These are phyloP conservation scores for Plectosphaerella sp. DNA, from an alignment of 2,329 filamentous ascomycete genomes.

Conservation along the genomic window DNA sequence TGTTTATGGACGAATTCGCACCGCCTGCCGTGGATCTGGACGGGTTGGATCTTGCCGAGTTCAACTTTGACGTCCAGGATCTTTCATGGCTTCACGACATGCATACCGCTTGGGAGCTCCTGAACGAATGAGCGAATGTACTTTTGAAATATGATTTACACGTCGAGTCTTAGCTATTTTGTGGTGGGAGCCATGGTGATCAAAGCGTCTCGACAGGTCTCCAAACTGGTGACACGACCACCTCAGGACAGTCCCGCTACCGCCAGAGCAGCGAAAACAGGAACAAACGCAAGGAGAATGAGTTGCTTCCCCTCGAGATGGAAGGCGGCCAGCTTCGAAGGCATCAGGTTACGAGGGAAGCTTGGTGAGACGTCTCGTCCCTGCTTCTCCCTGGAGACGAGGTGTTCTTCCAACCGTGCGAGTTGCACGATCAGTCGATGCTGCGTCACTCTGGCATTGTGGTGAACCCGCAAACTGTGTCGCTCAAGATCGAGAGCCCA, in stretches of 20 bases:
- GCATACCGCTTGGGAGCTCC: constrained; percentile 22
- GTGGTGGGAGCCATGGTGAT: no score
- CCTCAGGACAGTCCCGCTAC: no score
- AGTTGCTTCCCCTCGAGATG: background rate
- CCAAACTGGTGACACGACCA: no score
- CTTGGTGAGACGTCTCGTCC: no score
- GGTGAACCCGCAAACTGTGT: constrained; percentile 24
- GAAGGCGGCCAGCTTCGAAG: background rate
- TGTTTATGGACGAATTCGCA: constrained; percentile 14
- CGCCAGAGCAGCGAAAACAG: no score
- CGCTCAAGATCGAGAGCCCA: constrained; percentile 21
- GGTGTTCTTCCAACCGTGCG: constrained; percentile 14
- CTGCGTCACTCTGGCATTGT: constrained; percentile 4
- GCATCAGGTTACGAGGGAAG: background rate
- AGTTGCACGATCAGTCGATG: constrained; percentile 20
- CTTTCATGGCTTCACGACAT: constrained; percentile 28
- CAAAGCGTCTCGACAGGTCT: no score
- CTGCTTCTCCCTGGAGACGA: constrained; percentile 2
- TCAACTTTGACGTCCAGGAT: constrained; percentile 24
- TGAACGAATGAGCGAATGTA: constrained; percentile 12
- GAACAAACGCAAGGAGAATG: no score
- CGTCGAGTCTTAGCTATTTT: no score
- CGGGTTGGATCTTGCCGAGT: constrained; percentile 17
- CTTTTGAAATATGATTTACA: no score
- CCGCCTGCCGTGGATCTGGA: constrained; percentile 15